phyloP scores from a whole-genome alignment of 2,329 filamentous ascomycete genomes.

The Pseudopithomyces maydicus region DNA sequence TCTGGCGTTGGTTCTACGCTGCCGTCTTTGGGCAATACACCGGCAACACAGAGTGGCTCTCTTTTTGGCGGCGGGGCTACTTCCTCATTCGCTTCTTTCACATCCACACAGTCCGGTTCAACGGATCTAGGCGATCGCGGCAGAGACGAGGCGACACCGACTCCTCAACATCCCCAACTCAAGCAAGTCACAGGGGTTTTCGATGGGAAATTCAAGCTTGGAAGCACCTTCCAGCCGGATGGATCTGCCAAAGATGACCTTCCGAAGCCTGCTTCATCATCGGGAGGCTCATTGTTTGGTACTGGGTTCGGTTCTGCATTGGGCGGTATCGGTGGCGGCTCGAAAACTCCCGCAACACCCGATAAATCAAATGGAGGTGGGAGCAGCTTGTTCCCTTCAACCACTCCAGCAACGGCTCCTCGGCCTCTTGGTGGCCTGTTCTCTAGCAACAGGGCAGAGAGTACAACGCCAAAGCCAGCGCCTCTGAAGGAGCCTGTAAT shows the following conservation, averaged over 20 bases:
- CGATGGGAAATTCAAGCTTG: slow-evolving; percentile 65
- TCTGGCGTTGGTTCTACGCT: slow-evolving; percentile 35
- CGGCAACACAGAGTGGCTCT: slow-evolving; percentile 32
- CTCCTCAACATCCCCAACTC: slow-evolving; percentile 32
- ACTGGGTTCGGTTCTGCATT: slow-evolving; percentile 65
- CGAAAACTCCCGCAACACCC: slow-evolving; percentile 40
- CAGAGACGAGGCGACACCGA: slow-evolving; percentile 43
- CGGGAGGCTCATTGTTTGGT: slow-evolving; percentile 64
- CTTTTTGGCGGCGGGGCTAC: slow-evolving; percentile 34
- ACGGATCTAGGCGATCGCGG: slow-evolving; percentile 31
- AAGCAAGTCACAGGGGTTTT: slow-evolving; percentile 33
- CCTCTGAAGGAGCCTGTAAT: slow-evolving; percentile 7
- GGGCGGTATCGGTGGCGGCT: slow-evolving; percentile 41
- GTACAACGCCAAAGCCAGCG: slow-evolving; percentile 13
- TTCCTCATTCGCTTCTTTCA: slow-evolving; percentile 33
- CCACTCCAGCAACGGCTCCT: slow-evolving; percentile 40
- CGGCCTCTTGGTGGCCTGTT: slow-evolving; percentile 17
- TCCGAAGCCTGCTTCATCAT: slow-evolving; percentile 53
- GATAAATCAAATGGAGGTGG: slow-evolving; percentile 46
- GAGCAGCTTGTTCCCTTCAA: slow-evolving; percentile 41
- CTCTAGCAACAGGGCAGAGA: slow-evolving; percentile 9
- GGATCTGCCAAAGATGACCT: slow-evolving; percentile 64
- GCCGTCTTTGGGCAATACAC: slow-evolving; percentile 39
- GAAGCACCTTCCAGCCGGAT: slow-evolving; percentile 70
- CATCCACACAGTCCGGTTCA: slow-evolving; percentile 36